These are phyloP conservation scores for Monosporascus cannonballus DNA, from an alignment of 2,329 filamentous ascomycete genomes.

Conservation along the genomic window DNA sequence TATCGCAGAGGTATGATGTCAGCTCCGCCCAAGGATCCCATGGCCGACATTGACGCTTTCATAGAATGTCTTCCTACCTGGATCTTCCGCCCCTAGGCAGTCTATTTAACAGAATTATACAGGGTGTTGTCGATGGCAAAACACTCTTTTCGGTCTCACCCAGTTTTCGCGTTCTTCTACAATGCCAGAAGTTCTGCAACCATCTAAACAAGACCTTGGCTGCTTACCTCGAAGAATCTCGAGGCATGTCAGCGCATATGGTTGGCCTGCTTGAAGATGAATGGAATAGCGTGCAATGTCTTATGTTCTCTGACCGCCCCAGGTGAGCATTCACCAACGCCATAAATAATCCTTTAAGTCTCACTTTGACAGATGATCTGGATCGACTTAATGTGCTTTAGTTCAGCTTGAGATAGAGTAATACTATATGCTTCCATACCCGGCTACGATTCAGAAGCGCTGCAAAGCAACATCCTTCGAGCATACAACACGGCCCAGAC, in stretches of 20 bases:
- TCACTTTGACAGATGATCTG: constrained; percentile 29
- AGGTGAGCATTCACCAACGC: constrained; percentile 26
- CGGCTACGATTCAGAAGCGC: constrained; percentile 29
- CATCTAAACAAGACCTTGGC: constrained; percentile 41
- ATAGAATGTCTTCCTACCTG: constrained; percentile 33
- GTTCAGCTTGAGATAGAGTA: constrained; percentile 47
- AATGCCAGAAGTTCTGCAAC: constrained; percentile 46
- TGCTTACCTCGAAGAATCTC: constrained; percentile 39
- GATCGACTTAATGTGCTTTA: constrained; percentile 43
- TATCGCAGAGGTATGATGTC: constrained; percentile 40
- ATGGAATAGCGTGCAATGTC: constrained; percentile 39
- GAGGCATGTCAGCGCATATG: constrained; percentile 39
- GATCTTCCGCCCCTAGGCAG: constrained; percentile 40
- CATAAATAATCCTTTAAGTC: not conserved
- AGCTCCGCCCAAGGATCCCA: constrained; percentile 15
- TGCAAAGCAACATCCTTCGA: constrained; percentile 39
- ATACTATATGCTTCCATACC: constrained; percentile 44
- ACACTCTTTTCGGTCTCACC: constrained; percentile 35
- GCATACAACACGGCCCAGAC: constrained; percentile 42
- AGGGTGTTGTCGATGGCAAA: constrained; percentile 36
- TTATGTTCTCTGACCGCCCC: constrained; percentile 40
- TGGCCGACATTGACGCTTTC: constrained; percentile 21
- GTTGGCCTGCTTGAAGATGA: constrained; percentile 47
- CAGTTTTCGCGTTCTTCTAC: constrained; percentile 39
- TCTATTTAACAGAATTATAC: constrained; percentile 44